Conservation (phyloP, 2,329 filamentous ascomycete genomes). For the Tolypocladium amazonense region DNA sequence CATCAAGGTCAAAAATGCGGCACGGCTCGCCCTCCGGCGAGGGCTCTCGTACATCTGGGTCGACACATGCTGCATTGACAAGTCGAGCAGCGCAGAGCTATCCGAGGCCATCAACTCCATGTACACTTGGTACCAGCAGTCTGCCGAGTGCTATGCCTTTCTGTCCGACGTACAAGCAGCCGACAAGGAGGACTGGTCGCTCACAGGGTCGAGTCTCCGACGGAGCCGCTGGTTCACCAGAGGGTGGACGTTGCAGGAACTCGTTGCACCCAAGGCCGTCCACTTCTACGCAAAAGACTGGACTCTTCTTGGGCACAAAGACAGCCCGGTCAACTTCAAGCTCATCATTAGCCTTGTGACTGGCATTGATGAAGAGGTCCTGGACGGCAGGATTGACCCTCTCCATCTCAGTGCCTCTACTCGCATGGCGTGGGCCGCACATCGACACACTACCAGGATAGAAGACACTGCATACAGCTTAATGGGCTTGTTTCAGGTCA, state of each 20-base stretch:
- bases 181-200: not conserved
- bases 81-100: conserved; percentile 2
- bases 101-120: conserved; percentile 3
- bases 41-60: conserved; percentile 14
- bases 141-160: conserved; percentile 1
- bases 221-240: not conserved
- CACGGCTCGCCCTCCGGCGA: conserved; percentile 1
- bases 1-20: conserved; percentile 2
- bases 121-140: conserved; percentile 1
- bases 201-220: not conserved
- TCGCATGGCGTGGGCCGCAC: conserved; percentile 10
- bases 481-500: conserved; percentile 11
- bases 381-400: not conserved
- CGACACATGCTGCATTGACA: conserved; percentile 10
- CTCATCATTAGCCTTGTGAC: not conserved
- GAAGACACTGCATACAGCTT: conserved; percentile 13
- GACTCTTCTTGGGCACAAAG: not conserved
- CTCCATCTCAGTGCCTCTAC: not conserved
- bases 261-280: not conserved
- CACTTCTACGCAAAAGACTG: not conserved
- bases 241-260: not conserved
- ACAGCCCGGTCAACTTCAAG: not conserved
- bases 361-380: not conserved
- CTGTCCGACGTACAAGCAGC: not conserved
- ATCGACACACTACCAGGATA: conserved; percentile 6